A percentile compares a stretch with the other conserved stretches of the same genome.
These are phyloP conservation scores for Biscogniauxia marginata DNA, from an alignment of 2,329 filamentous ascomycete genomes.

Conservation along the genomic window DNA sequence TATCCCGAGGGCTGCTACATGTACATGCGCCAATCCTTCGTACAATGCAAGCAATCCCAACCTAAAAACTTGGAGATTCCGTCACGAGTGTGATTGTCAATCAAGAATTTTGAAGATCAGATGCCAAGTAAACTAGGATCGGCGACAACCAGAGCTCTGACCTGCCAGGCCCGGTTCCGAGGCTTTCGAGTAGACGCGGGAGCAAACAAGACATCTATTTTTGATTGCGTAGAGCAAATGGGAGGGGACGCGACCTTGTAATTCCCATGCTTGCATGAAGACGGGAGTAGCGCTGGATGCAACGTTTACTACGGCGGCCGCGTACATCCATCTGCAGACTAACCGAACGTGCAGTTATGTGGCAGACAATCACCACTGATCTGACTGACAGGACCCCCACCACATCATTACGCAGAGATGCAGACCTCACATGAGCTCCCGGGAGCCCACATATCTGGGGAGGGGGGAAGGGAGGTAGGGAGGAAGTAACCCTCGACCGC, in stretches of 20 bases:
- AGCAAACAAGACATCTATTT: not conserved
- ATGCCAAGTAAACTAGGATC: not conserved
- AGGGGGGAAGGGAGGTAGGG: no score
- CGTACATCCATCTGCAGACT: not conserved
- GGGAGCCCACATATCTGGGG: no score
- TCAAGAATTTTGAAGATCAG: not conserved
- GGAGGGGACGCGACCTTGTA: not conserved
- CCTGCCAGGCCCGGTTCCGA: not conserved
- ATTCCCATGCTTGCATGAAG: not conserved
- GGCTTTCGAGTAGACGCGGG: not conserved
- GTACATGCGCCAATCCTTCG: no score
- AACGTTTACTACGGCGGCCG: not conserved
- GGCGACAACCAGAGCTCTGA: not conserved
- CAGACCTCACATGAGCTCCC: no score
- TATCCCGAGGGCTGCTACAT: no score
- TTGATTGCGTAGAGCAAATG: not conserved
- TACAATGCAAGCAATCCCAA: no score
- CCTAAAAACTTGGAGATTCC: not conserved
- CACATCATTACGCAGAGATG: no score
- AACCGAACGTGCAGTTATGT: no score
- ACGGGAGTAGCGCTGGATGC: not conserved
- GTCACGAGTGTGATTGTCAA: no score
- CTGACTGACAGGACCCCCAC: no score
- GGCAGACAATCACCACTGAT: not conserved
- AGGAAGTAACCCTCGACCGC: not conserved